Conservation (phyloP, 169 alveolate species). For the Plasmodium inui region DNA sequence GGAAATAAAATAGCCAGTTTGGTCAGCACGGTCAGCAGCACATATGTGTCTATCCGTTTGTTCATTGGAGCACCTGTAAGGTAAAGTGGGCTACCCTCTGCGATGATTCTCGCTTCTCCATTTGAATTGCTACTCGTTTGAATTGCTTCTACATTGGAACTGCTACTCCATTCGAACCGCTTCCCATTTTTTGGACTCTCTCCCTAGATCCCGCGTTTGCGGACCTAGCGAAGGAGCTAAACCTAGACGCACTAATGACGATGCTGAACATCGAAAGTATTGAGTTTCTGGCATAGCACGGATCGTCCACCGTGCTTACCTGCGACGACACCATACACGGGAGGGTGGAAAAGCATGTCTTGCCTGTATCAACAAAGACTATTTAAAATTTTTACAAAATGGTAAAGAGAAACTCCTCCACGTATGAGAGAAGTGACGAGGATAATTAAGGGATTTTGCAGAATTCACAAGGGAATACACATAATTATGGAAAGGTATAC, state of each 20-base stretch:
- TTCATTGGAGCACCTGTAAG: not conserved
- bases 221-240: slow-evolving; percentile 81
- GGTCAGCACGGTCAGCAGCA: not conserved
- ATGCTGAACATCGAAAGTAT: slow-evolving; percentile 86
- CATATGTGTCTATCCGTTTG: not conserved
- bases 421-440: slow-evolving; percentile 56
- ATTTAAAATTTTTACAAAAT: slow-evolving; percentile 87
- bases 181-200: too few species aligned
- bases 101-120: not conserved
- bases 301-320: slow-evolving; percentile 86
- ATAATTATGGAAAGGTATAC: slow-evolving; percentile 84
- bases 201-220: slow-evolving; percentile 76
- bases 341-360: slow-evolving; percentile 89
- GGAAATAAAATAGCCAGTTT: too few species aligned
- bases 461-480: slow-evolving; percentile 80
- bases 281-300: slow-evolving; percentile 88
- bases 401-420: slow-evolving; percentile 81
- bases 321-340: slow-evolving; percentile 88
- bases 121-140: too few species aligned
- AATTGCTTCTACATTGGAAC: too few species aligned
- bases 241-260: slow-evolving; percentile 86
- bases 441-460: slow-evolving; percentile 85
- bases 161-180: too few species aligned
- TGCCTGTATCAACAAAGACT: slow-evolving; percentile 88
- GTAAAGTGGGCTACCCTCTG: too few species aligned